Conservation (phyloP, 179 eudicot species). For the Sideroxylon spinosum region DNA sequence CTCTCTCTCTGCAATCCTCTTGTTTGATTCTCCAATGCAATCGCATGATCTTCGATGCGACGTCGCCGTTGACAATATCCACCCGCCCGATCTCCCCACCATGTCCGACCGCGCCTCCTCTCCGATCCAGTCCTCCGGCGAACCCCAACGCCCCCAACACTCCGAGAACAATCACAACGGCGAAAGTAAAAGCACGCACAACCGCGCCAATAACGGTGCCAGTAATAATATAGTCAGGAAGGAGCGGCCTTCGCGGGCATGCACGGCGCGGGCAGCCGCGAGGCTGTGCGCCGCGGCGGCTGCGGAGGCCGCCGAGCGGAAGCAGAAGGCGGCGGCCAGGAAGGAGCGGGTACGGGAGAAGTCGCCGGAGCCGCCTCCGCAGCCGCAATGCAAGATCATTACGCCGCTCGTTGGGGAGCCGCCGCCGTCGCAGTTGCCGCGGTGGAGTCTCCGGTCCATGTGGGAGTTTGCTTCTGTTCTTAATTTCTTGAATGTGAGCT, state of each 20-base stretch:
- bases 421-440: constrained; percentile 16
- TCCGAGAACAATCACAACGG: constrained; percentile 3
- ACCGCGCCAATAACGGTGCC: constrained; percentile 21
- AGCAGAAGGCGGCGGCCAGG: constrained; percentile 28
- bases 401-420: constrained; percentile 18
- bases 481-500: constrained; percentile 47
- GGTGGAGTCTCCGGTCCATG: constrained; percentile 39
- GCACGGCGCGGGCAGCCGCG: constrained; percentile 58
- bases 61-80: neutral
- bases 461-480: constrained; percentile 87
- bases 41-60: constrained; percentile 11
- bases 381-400: constrained; percentile 19
- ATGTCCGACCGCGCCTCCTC: constrained; percentile 13
- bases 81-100: constrained; percentile 11
- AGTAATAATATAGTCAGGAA: constrained; percentile 45
- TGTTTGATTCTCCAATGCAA: constrained; percentile 15
- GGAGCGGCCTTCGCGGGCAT: constrained; percentile 80
- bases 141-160: neutral
- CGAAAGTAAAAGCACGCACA: neutral
- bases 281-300: constrained; percentile 58
- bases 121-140: neutral
- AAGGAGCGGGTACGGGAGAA: constrained; percentile 22
- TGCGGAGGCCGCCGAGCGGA: constrained; percentile 51
- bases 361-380: neutral
- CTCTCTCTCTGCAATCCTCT: constrained; percentile 1